These are phyloP conservation scores for Sclerotinia subarctica DNA, from an alignment of 2,329 filamentous ascomycete genomes.

Conservation along the genomic window DNA sequence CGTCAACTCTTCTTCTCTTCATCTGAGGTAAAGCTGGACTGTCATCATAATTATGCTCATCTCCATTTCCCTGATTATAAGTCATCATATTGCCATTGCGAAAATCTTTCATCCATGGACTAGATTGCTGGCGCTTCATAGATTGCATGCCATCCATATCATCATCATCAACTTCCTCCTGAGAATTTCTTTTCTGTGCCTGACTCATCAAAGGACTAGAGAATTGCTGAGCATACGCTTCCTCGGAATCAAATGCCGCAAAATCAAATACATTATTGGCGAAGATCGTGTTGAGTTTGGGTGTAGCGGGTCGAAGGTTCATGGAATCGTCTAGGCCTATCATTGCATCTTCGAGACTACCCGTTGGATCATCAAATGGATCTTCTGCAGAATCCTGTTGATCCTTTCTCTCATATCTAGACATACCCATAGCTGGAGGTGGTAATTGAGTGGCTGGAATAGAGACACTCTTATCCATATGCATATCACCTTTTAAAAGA, in stretches of 20 bases:
- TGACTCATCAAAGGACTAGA: slow-evolving; percentile 19
- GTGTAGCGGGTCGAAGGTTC: slow-evolving; percentile 17
- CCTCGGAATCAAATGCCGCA: slow-evolving; percentile 24
- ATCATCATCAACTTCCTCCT: neutral
- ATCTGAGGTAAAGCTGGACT: slow-evolving; percentile 22
- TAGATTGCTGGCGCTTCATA: slow-evolving; percentile 8
- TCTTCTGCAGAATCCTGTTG: neutral
- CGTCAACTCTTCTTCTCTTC: slow-evolving; percentile 26
- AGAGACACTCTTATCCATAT: neutral
- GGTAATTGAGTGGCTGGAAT: neutral
- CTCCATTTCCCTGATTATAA: neutral
- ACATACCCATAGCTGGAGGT: slow-evolving; percentile 11
- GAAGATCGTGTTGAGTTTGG: slow-evolving; percentile 30
- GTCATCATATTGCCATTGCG: neutral
- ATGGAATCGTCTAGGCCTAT: slow-evolving; percentile 31
- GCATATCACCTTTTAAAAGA: slow-evolving; percentile 29
- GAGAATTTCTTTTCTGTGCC: slow-evolving; percentile 23
- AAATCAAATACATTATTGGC: slow-evolving; percentile 33
- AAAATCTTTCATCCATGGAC: slow-evolving; percentile 11
- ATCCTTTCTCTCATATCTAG: neutral
- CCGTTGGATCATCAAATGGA: slow-evolving; percentile 14
- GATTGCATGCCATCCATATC: neutral
- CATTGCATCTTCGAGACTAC: slow-evolving; percentile 33
- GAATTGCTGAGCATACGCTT: slow-evolving; percentile 1
- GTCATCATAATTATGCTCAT: neutral